Base-by-base conservation (phyloP, 345 rosid genomes). In the Populus davidiana region DNA sequence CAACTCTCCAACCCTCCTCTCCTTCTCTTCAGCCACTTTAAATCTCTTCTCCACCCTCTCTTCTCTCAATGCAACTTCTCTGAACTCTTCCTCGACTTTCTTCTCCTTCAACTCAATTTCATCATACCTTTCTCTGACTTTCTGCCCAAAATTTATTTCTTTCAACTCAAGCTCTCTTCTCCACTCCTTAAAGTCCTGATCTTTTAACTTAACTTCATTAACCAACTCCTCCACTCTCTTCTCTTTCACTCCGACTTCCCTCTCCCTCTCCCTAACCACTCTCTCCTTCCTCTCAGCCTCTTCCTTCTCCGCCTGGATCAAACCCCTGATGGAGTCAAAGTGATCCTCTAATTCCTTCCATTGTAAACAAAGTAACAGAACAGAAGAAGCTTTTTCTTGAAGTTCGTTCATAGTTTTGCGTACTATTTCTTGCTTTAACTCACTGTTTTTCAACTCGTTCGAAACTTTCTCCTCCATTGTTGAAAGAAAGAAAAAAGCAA, bases 321-420 rank as follows among this genome's bases (percentile, higher is more conserved):
- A 31, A 52, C 2, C 67, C 18, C 65, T 73, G 6, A 72, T 73
- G 18, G 88, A 80, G 16, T 78, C 82, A 69, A 84, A 80, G 71
- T 76, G 75, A 0, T 66, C 69, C 20, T 84, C 91, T 21, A 89
- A 75, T 5, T 88, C 92, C 63, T 91, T 76, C 89, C 88, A 85
- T 31, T 84, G 88, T 63, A 84, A 62, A 21, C 84, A 71, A 44
- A 91, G 85, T 7, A 61, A 62, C 50, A 88, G 43, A 72, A 89
- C 16, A 12, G 91, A 89, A 72, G 87, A 81, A 67, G 86, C 89
- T 23, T 78, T 68, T 4, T 80, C 79, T 17, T 85, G 83, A 33
- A 87, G 79, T 44, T 83, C 75, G 50, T 78, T 64, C 41, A 89
- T 54, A 29, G 88, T 75, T 73, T 35, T 76, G 38, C 84, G 74